phyloP scores from a whole-genome alignment of 768 basidiomycete species.

The Auricularia cornea region DNA sequence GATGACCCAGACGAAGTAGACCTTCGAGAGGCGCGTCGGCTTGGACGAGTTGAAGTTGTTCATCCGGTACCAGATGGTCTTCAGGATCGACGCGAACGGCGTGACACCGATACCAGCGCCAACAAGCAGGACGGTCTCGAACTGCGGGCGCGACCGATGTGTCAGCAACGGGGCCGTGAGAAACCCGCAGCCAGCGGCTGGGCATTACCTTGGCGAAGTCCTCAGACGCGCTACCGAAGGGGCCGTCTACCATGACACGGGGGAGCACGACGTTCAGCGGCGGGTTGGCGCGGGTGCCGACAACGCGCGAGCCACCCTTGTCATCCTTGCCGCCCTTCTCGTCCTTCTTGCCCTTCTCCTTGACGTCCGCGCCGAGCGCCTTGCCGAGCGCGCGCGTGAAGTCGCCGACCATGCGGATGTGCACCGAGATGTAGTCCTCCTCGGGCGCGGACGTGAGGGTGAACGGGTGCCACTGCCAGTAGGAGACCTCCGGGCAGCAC shows the following conservation, averaged over 20 bases:
- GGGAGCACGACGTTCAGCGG: conserved; percentile 70
- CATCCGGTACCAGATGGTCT: conserved; percentile 95
- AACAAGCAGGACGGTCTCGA: conserved; percentile 80
- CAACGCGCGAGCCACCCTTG: conserved; percentile 44
- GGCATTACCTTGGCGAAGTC: conserved; percentile 62
- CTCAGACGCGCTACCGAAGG: conserved; percentile 88
- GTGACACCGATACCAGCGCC: conserved; percentile 97
- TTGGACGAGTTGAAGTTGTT: conserved; percentile 71
- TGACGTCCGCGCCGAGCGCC: conserved; percentile 66
- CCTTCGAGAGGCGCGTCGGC: conserved; percentile 80
- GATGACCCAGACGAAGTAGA: conserved; percentile 93
- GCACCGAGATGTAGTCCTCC: conserved; percentile 90
- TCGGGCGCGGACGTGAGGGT: conserved; percentile 92
- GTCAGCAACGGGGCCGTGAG: no score
- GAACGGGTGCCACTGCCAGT: conserved; percentile 97
- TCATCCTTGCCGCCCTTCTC: conserved; percentile 34
- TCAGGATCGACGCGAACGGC: conserved; percentile 86
- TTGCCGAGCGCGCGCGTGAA: conserved; percentile 79
- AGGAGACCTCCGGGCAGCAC: conserved; percentile 82
- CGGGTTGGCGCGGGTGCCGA: conserved; percentile 48
- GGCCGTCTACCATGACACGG: conserved; percentile 92
- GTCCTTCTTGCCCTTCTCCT: conserved; percentile 31
- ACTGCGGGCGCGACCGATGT: conserved; percentile 24
- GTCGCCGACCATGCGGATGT: conserved; percentile 88
- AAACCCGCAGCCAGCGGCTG: no score